These are phyloP conservation scores for Penicillium soppii DNA, from an alignment of 495 filamentous ascomycete genomes.

Conservation along the genomic window DNA sequence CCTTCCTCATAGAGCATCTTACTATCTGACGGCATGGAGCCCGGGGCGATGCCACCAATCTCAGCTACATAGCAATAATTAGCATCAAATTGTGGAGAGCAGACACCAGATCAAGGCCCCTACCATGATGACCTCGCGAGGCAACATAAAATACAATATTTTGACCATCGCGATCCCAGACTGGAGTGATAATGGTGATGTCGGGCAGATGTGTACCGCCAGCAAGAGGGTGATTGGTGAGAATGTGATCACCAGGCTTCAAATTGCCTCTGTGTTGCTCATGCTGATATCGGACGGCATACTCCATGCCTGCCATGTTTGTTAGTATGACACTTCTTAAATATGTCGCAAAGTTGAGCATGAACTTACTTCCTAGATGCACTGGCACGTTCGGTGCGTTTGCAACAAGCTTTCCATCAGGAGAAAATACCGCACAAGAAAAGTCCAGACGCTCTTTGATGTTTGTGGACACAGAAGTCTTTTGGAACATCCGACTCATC, in stretches of 20 bases:
- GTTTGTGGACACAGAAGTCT: constrained; percentile 32
- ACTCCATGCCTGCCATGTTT: constrained; percentile 60
- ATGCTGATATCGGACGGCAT: neutral
- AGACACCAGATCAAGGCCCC: no score
- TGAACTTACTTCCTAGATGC: constrained; percentile 78
- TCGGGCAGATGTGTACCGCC: constrained; percentile 85
- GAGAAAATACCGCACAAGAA: constrained; percentile 35
- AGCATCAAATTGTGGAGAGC: no score
- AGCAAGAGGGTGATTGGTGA: no score
- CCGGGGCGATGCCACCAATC: constrained; percentile 83
- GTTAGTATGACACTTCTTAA: constrained; percentile 84
- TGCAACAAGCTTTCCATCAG: constrained; percentile 36
- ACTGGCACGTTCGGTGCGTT: constrained; percentile 75
- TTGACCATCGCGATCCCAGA: constrained; percentile 63
- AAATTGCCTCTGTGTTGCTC: constrained; percentile 43
- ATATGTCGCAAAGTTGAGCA: constrained; percentile 90
- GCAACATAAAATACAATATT: constrained; percentile 92
- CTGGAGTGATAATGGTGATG: constrained; percentile 84
- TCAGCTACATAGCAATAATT: no score
- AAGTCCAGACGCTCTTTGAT: constrained; percentile 44
- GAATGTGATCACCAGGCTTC: no score
- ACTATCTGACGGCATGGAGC: constrained; percentile 91
- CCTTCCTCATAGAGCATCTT: constrained; percentile 88
- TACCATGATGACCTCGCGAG: constrained; percentile 68
- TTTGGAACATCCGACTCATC: constrained; percentile 38